Base-by-base conservation (phyloP, 441 rosid species). In the Brassica hybrid region DNA sequence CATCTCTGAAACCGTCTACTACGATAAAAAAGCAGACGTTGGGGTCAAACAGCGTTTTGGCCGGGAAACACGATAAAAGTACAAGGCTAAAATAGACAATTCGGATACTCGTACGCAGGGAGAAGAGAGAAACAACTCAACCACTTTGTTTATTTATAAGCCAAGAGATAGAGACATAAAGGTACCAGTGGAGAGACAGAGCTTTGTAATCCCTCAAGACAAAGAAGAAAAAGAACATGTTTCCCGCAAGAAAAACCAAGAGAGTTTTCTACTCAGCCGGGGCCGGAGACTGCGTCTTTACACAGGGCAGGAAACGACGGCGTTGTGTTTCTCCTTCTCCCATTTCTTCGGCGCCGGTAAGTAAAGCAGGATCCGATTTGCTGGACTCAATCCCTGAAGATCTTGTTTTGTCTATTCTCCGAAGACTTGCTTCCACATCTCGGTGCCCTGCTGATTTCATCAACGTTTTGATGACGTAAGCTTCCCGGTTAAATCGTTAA, bases 301-400 rank as follows among this genome's bases (percentile, higher is more conserved):
- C 72, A 67, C 32, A 61, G 64, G 13, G 56, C 78, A 82, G 81
- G 72, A 86, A 86, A 83, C 86, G 83, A 13, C 77, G 67, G 2
- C 71, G 86, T 19, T 32, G 14, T 79, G 3, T 81, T 75, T 48
- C 82, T 79, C 63, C 82, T 32, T 52, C 80, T 25, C 54, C 7
- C 8, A 3, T 5, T 17, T 23, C 84, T 8, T 76, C 82, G 48
- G 71, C 80, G 61, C 81, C 60, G 4, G 66, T 36, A 2, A 12
- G 76, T 21, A 83, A 77, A 45, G 67, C 72, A 4, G 76, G 79
- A 13, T 50, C 56, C 8, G 93, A 92, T 77, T 76, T 85, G 41
- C 86, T 94, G 12, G 97, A 93, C 67, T 66, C 81, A 18, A 81
- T 95, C 11, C 97, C 99, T 0, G 98, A 95, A 57, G 99, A 95